Evolutionary conservation across 192 early-diverging fungal genomes (phyloP), one percentile per base, ranked within the genome.

Genomic region (Oehlia diaphana): DNA sequence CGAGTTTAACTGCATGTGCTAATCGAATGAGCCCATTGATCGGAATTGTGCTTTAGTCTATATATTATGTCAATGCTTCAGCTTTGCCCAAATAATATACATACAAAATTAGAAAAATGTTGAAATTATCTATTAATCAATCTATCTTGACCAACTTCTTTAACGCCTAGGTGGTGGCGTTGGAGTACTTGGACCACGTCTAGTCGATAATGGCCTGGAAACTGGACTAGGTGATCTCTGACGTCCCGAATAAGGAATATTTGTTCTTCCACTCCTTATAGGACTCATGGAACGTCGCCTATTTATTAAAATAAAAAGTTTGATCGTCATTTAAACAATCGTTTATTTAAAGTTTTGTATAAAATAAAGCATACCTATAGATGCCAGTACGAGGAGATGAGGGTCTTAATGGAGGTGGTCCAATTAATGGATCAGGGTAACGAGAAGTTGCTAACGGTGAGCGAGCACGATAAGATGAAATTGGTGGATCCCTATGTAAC

Each of bases 261-360:
- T 16, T 42, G 42, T 35, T 76, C 75, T 76, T 4, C 35, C 26
- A 3, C 39, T 9, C 35, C 75, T 76, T 35, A 74, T 33, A 19
- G 75, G 75, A 65, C 75, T 76, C n/a, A 76, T 14, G 39, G 75
- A 76, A 23, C 75, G 61, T 26, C 75, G 19, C 47, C 75, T 76
- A 64, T 28, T 21, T 13, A 35, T 49, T 19, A 19, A 35, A 37
- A 14, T 35, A 63, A 19, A 42, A 2, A 19, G 10, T 19, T 31
- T 31, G 21, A 47, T 37, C 26, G 7, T 23, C 8, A 5, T n/a
- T 42, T 42, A 42, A 42, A 42, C 39, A 42, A 42, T 0, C 7
- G 39, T 42, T 42, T 42, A 42, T 42, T 42, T 8, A 8, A n/a
- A 42, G 39, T 5, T 42, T 0, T 7, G 6, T 42, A 42, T 42